Conservation (phyloP, 345 rosid genomes). For the Xanthoceras sorbifolium region DNA sequence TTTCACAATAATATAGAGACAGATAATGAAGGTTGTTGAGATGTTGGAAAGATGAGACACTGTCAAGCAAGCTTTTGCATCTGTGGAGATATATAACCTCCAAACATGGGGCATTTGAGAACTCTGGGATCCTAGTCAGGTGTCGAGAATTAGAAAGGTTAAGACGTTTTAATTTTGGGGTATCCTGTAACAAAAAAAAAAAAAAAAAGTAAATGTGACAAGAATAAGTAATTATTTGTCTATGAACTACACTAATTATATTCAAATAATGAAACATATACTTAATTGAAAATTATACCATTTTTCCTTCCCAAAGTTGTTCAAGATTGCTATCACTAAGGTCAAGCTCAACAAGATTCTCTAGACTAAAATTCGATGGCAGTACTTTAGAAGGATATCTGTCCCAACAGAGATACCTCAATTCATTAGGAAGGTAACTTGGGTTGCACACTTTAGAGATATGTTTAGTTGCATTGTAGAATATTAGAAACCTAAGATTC, state of each 20-base stretch:
- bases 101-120: constrained; percentile 33
- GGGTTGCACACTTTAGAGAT: no score
- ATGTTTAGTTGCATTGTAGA: no score
- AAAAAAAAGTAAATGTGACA: background rate
- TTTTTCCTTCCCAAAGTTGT: no score
- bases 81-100: constrained; percentile 27
- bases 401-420: no score
- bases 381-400: background rate
- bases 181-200: background rate
- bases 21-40: no score
- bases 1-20: no score
- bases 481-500: no score
- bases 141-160: constrained; percentile 26
- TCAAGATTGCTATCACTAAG: background rate
- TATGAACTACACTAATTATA: background rate
- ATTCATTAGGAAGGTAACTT: no score
- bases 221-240: background rate
- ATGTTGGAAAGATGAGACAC: no score
- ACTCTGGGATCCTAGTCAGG: constrained; percentile 24
- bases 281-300: no score
- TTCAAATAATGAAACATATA: background rate
- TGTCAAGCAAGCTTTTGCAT: no score
- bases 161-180: constrained; percentile 13
- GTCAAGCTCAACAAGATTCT: background rate
- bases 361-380: background rate